phyloP scores from a whole-genome alignment of 495 filamentous ascomycete genomes.

The Aspergillus egyptiacus region DNA sequence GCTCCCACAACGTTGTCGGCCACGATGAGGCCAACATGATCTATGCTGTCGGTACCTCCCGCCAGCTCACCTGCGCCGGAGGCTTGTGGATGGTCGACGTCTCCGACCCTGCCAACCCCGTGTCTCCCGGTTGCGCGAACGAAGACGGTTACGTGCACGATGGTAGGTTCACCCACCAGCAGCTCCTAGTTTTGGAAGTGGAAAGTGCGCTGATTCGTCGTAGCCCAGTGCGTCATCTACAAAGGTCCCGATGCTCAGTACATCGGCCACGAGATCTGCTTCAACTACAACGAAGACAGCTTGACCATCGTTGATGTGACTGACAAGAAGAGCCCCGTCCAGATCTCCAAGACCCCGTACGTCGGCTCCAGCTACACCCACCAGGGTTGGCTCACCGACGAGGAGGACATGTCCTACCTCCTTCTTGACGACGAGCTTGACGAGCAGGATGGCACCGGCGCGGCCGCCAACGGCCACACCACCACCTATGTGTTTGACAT shows the following conservation, averaged over 20 bases:
- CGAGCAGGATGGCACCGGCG: slow-evolving; percentile 15
- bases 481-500: slow-evolving; percentile 22
- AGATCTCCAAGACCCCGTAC: slow-evolving; percentile 20
- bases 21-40: slow-evolving; percentile 19
- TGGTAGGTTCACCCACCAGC: slow-evolving; percentile 3
- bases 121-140: slow-evolving; percentile 15
- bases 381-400: slow-evolving; percentile 17
- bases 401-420: slow-evolving; percentile 13
- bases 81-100: slow-evolving; percentile 22
- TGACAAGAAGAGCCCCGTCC: slow-evolving; percentile 14
- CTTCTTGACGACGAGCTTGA: slow-evolving; percentile 21
- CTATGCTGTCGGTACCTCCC: slow-evolving; percentile 15
- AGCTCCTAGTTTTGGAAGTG: neutral
- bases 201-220: neutral
- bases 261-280: slow-evolving; percentile 17
- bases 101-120: slow-evolving; percentile 14
- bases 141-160: slow-evolving; percentile 21
- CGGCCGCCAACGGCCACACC: slow-evolving; percentile 19
- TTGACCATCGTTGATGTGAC: slow-evolving; percentile 20
- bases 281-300: slow-evolving; percentile 22
- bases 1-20: slow-evolving; percentile 19
- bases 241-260: slow-evolving; percentile 13
- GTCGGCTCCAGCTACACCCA: slow-evolving; percentile 18
- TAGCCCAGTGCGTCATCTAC: slow-evolving; percentile 21
- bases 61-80: slow-evolving; percentile 13